Conservation (phyloP, 768 basidiomycete species). For the Leccinum subtestaceum region DNA sequence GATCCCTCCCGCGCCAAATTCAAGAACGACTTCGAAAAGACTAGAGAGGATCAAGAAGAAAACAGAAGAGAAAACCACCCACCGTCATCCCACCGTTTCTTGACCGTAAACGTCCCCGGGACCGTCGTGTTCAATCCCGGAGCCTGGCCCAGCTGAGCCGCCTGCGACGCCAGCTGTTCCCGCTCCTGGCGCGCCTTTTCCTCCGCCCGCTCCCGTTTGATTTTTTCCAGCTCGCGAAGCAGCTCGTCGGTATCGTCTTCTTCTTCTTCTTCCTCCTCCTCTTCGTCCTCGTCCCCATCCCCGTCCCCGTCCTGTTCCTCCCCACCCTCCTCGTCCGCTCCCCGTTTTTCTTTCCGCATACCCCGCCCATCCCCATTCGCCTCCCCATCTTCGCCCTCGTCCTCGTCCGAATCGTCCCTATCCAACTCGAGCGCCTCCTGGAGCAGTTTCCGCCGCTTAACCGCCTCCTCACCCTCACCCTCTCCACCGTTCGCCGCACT, state of each 20-base stretch:
- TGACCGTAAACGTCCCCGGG: slow-evolving; percentile 86
- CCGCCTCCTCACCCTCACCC: slow-evolving; percentile 61
- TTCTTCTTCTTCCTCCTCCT: slow-evolving; percentile 54
- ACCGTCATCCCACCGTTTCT: slow-evolving; percentile 96
- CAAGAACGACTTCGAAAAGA: neutral
- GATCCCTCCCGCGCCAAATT: neutral
- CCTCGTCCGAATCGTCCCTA: slow-evolving; percentile 84
- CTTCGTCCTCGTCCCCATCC: slow-evolving; percentile 50
- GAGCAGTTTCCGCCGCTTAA: slow-evolving; percentile 83
- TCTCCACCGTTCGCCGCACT: slow-evolving; percentile 37
- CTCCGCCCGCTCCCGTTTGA: slow-evolving; percentile 92
- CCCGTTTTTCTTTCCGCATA: slow-evolving; percentile 19
- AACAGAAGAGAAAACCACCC: slow-evolving; percentile 20
- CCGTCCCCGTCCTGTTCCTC: slow-evolving; percentile 54
- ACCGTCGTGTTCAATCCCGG: slow-evolving; percentile 71
- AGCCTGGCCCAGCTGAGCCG: slow-evolving; percentile 70
- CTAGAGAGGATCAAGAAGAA: neutral
- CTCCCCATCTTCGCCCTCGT: slow-evolving; percentile 44
- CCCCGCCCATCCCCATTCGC: slow-evolving; percentile 54
- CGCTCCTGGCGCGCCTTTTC: slow-evolving; percentile 83
- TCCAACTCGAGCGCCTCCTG: slow-evolving; percentile 87
- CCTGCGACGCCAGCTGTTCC: slow-evolving; percentile 62
- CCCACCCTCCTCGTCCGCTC: slow-evolving; percentile 71
- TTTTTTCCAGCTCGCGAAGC: slow-evolving; percentile 95
- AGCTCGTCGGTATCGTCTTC: slow-evolving; percentile 76